These are phyloP conservation scores for Phytomonas serpens DNA, from an alignment of 208 protist species.

Conservation along the genomic window DNA sequence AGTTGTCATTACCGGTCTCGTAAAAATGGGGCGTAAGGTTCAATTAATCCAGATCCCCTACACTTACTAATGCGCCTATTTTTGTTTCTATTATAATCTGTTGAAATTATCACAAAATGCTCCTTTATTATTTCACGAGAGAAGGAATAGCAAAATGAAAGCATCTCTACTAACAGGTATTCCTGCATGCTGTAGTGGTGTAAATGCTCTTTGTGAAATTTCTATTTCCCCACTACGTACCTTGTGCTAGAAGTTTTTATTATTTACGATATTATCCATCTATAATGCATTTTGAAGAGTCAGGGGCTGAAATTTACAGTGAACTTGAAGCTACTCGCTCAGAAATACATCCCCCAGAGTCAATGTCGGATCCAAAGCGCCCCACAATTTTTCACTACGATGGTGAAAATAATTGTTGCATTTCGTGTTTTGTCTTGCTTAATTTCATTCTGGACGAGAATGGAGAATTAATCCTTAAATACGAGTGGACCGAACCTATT, in stretches of 20 bases:
- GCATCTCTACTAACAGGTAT: neutral
- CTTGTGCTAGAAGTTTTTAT: neutral
- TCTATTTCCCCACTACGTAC: neutral
- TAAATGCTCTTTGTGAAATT: neutral
- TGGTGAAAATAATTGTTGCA: neutral
- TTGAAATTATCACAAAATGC: neutral
- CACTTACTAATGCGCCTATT: neutral
- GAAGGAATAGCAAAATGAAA: neutral
- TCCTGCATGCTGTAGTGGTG: neutral
- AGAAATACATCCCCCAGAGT: too few species aligned
- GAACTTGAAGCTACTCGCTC: too few species aligned
- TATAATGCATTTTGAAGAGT: neutral
- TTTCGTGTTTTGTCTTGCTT: neutral
- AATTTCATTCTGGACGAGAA: neutral
- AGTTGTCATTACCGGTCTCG: conserved; percentile 25
- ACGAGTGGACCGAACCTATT: neutral
- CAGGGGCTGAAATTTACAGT: too few species aligned
- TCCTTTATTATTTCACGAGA: neutral
- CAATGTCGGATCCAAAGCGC: neutral
- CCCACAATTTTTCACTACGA: neutral
- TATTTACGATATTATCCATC: neutral
- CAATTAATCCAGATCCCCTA: neutral
- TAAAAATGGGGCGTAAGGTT: neutral
- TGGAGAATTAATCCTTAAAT: neutral
- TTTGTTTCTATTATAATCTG: neutral